Evolutionary conservation across 2,329 filamentous ascomycete genomes (phyloP).

Genomic region (Paraconiothyrium sp.): DNA sequence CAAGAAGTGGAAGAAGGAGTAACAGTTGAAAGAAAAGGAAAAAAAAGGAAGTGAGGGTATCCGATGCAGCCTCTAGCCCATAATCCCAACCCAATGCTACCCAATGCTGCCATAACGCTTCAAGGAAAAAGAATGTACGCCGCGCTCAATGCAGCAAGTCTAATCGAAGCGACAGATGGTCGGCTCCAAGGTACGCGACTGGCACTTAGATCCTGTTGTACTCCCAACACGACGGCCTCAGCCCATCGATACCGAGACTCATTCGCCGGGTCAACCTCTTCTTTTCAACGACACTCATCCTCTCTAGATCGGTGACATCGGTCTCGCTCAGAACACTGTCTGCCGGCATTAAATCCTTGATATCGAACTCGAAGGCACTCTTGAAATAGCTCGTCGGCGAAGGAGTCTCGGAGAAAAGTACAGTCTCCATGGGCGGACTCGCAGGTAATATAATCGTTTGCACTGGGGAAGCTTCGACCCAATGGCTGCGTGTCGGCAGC

Average conservation of each 20-base stretch:
- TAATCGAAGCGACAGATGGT: too few species aligned
- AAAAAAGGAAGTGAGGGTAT: slow-evolving; percentile 5
- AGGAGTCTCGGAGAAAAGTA: slow-evolving; percentile 12
- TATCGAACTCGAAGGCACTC: slow-evolving; percentile 10
- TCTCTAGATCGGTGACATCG: slow-evolving; percentile 11
- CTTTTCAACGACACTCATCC: slow-evolving; percentile 1
- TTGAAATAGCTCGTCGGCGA: slow-evolving; percentile 16
- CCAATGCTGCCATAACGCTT: neutral
- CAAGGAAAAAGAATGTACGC: neutral
- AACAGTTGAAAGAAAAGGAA: neutral
- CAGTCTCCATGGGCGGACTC: neutral
- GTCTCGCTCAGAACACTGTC: slow-evolving; percentile 11
- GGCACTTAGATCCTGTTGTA: slow-evolving; percentile 4
- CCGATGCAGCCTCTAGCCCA: neutral
- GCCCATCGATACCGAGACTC: slow-evolving; percentile 2
- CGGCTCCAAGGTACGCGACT: neutral
- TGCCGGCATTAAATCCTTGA: neutral
- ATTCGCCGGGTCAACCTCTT: neutral
- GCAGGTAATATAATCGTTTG: slow-evolving; percentile 4
- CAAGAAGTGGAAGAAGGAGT: slow-evolving; percentile 1
- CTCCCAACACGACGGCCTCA: slow-evolving; percentile 1
- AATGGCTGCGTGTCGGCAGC: slow-evolving; percentile 5
- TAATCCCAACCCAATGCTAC: slow-evolving; percentile 4
- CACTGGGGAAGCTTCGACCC: neutral
- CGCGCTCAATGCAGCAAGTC: neutral